Base-by-base conservation (phyloP, 2,329 filamentous ascomycete genomes). In the Microthyrium microscopicum region DNA sequence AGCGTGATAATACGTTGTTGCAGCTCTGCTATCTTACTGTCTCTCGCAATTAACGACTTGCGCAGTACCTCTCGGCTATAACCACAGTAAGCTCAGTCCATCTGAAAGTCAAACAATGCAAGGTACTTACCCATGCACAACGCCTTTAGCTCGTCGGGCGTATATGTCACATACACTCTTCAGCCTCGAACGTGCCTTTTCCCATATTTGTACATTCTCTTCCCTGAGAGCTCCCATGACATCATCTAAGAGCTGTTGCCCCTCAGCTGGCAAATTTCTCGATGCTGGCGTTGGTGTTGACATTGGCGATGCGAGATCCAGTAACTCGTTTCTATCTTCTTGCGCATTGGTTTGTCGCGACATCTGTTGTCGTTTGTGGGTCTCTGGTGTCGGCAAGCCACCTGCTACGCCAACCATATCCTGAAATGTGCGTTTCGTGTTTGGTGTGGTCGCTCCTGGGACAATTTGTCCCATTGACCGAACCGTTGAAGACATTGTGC, bases 21-120 rank as follows among this genome's bases (percentile, higher is more conserved):
- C 55, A 92, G 55, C 52, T 79, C 60, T 51, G 64, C 54, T 50
- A 77, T 59, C 56, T 73, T 57, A 48, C 70, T 54, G 58, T 87
- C 75, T 41, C 73, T 74, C 4, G 63, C 61, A 46, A 70, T 73
- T 21, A 81, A 46, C 4, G 65, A 67, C 6, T 67, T 51, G n/a
- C 79, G 57, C 3, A 68, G 64, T 5, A 76, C 66, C 39, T 87
- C 77, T 3, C 78, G 60, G 4, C 34, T 36, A 19, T 5, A 11
- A 3, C n/a, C 24, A 8, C 3, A 26, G 28, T 15, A 34, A 26
- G 13, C 21, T 21, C 2, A 18, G 8, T 6, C 13, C 16, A 4
- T 26, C 6, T 18, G n/a, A 3, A 12, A n/a, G 17, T 34, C 7
- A 11, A 17, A 29, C 17, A 16, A 16, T 5, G 26, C 21, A 29